Evolutionary conservation across 192 early-diverging fungal genomes (phyloP), one percentile per base, ranked within the genome.

Genomic region (Coemansia sp.): DNA sequence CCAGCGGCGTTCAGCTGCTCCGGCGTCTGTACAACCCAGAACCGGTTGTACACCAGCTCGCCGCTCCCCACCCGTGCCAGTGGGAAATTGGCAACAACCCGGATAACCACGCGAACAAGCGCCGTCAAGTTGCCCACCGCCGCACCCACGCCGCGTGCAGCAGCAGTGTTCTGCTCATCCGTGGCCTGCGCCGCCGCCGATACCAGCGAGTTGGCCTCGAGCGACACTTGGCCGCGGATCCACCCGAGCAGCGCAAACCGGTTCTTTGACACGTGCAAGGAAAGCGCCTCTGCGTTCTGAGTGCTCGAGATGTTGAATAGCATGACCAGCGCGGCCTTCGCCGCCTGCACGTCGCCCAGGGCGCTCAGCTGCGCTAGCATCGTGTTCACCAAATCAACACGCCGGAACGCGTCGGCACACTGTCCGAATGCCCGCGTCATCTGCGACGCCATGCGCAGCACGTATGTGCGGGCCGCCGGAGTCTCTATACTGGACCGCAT

Each of bases 361-460:
- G 77, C 56, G n/a, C 58, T 73, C 2, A 71, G 27, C 54, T 73
- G 27, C 0, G 72, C 49, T 22, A 74, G 31, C 42, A 67, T 23
- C 7, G 64, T 44, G 40, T 67, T 71, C 35, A 68, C 56, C 16
- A 66, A 14, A 14, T 63, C 40, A 45, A 51, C 46, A 23, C 61
- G 56, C 27, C 56, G 29, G 42, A 74, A 71, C 24, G 54, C 54
- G 2, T 28, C 58, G 22, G 45, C 27, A 28, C 56, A 43, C 32
- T 22, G 28, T 23, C 66, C 65, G 56, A 70, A 73, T 27, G 71
- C 64, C 38, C 64, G 46, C 2, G 77, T 32, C 21, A 64, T 46
- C 56, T 71, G 72, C n/a, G 64, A 61, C n/a, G 60, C 72, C 67
- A 71, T 21, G 3, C 64, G 32, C 10, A 80, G 47, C 8, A 74